Percentiles rank a stretch among this genome's conserved stretches.
These are phyloP conservation scores for Rhodomyrtus psidioides DNA, from an alignment of 441 rosid genomes.

Conservation along the genomic window DNA sequence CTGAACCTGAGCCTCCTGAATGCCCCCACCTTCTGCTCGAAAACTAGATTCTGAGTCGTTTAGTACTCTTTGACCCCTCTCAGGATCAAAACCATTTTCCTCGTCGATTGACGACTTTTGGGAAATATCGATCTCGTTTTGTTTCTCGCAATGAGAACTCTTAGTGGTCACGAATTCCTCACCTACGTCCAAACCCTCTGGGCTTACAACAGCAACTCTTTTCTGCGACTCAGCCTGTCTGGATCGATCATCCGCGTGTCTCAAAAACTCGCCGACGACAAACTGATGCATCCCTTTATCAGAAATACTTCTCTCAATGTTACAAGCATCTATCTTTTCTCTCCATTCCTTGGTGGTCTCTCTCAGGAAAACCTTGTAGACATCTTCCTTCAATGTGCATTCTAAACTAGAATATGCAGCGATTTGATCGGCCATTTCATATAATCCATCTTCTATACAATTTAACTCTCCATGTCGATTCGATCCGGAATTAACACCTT, in stretches of 20 bases:
- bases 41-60: slow-evolving; percentile 5
- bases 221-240: background rate
- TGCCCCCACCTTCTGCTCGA: background rate
- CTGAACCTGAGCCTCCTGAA: slow-evolving; percentile 1
- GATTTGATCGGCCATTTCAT: background rate
- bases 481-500: background rate
- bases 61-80: slow-evolving; percentile 4
- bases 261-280: slow-evolving; percentile 8
- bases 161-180: background rate
- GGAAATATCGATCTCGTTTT: slow-evolving; percentile 2
- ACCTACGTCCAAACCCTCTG: background rate
- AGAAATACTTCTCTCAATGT: slow-evolving; percentile 9
- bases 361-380: slow-evolving; percentile 17
- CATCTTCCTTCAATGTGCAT: slow-evolving; percentile 19
- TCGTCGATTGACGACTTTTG: slow-evolving; percentile 7
- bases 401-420: slow-evolving; percentile 6
- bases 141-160: slow-evolving; percentile 6
- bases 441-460: background rate
- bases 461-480: slow-evolving; percentile 1
- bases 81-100: slow-evolving; percentile 8
- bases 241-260: slow-evolving; percentile 1
- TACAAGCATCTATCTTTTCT: slow-evolving; percentile 5
- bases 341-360: slow-evolving; percentile 17
- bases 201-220: background rate
- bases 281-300: slow-evolving; percentile 14